Base-by-base conservation (phyloP, 331 rosid species). In the Dryas integrifolia region DNA sequence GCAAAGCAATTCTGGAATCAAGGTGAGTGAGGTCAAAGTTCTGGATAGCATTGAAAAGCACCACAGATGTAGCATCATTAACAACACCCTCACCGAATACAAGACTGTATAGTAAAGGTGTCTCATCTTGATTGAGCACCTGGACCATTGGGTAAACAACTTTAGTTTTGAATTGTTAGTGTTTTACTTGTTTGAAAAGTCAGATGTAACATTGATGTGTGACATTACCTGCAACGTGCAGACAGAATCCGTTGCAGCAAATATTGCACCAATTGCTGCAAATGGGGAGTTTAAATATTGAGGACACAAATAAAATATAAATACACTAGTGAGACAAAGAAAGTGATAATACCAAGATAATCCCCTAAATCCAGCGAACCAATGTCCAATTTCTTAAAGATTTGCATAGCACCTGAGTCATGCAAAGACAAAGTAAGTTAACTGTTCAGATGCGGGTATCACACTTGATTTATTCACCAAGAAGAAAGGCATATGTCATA, bases 1-100 rank as follows among this genome's bases (percentile, higher is more conserved):
- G 86, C 53, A 92, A 79, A 50, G 82, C 97, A 46, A 80, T 74
- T 74, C 73, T 53, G 61, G 85, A 75, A 73, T 92, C 91, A 55
- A 92, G n/a, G 9, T 81, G 77, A 52, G 79, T 74, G 58, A 95
- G 85, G 73, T 95, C 99, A 84, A 95, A 92, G 89, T 82, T 92
- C 83, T 95, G 85, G 76, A 92, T 90, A 30, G 99, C 99, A 76
- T 95, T 89, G 85, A 95, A 95, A 84, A 95, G 97, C 81, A 95
- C 99, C 64, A 95, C 97, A 38, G 99, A 95, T 13, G 99, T 89
- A 26, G 99, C 99, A 86, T 95, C 99, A 40, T 95, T 95, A 53
- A 94, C 98, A 5, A 94, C 98, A 59, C 98, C 96, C 83, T 94
- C 98, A 3, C 98, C 98, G 57, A 95, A 95, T 47, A 95, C 98